Evolutionary conservation across 2,329 filamentous ascomycete genomes (phyloP).

Genomic region (Lachnellula occidentalis): DNA sequence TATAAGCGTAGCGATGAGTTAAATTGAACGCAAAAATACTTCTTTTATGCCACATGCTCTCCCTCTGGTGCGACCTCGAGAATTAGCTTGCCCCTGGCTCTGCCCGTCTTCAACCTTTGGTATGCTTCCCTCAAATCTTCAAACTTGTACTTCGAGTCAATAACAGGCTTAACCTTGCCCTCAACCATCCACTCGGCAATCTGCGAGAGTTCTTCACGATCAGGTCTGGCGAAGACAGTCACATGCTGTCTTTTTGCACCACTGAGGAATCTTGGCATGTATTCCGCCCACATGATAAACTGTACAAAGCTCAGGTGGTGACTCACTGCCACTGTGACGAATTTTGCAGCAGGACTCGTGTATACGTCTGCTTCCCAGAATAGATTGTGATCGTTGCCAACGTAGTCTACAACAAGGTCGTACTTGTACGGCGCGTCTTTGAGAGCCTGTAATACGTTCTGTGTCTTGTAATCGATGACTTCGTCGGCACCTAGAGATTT

Average conservation of each 20-base stretch:
- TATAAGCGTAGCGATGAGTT: background rate
- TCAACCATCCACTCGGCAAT: constrained; percentile 52
- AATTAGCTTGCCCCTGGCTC: constrained; percentile 56
- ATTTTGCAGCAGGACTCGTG: constrained; percentile 11
- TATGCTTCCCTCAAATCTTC: constrained; percentile 54
- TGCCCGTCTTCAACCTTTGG: constrained; percentile 51
- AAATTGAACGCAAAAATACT: background rate
- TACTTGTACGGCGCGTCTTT: constrained; percentile 11
- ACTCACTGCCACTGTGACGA: constrained; percentile 40
- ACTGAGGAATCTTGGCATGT: background rate
- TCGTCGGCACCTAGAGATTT: constrained; percentile 47
- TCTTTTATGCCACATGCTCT: background rate
- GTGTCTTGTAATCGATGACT: constrained; percentile 14
- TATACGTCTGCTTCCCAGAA: constrained; percentile 19
- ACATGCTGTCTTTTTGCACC: background rate
- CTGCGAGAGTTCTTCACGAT: constrained; percentile 17
- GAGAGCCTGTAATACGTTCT: constrained; percentile 14
- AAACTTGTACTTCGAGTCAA: constrained; percentile 51
- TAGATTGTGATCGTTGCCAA: constrained; percentile 7
- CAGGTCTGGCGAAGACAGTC: background rate
- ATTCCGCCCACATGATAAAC: background rate
- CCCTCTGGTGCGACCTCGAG: constrained; percentile 9
- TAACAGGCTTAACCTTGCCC: constrained; percentile 50
- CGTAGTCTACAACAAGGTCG: constrained; percentile 23
- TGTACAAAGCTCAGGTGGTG: background rate